Base-by-base conservation (phyloP, 495 filamentous ascomycete species). In the Aspergillus diversus region DNA sequence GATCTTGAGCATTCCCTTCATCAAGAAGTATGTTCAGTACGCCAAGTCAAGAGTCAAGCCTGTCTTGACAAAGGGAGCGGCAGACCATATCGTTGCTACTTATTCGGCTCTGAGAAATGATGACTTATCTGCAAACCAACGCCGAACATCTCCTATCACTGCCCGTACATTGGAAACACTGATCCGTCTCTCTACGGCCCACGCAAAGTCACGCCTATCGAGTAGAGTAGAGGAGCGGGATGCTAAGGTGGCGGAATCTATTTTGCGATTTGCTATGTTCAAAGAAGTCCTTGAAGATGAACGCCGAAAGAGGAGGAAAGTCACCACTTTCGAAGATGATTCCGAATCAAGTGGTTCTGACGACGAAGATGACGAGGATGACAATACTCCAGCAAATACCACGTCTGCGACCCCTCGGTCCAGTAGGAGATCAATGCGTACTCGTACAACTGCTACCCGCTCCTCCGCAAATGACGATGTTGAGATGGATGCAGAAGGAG, bases 11-110 rank as follows among this genome's bases (percentile, higher is more conserved):
- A 97, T 99, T 61, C 93, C 94, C 1, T 99, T 99, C 80, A 93
- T 99, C 77, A 98, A 98, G 82, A 99, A 99, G 77, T 99, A 97
- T 74, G 93, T 99, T 62, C 95, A 99, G 73, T 99, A 99, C 74
- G 93, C 96, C 66, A 98, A 98, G 77, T 89, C 87, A 33, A 81
- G 95, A 72, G 84, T 97, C 68, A 94, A 93, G 86, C 95, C 95
- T 5, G 81, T 96, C 31, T 78, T 99, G 59, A 97, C 96, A 15
- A 93, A 94, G 71, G 93, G 92, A 33, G 95, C 96, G 9, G 91
- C 93, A 43, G 91, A 97, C 67, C 91, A 96, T 66, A 96, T 98
- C 69, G 88, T 94, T 54, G 84, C 90, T 15, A 90, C 92, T n/a
- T 99, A 97, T 76, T 93, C 93, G 32, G 90, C 90, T 21, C 86